Evolutionary conservation across 305 asterid species (phyloP), one percentile per base, ranked within the genome.

Genomic region (Stenogyne calaminthoides): DNA sequence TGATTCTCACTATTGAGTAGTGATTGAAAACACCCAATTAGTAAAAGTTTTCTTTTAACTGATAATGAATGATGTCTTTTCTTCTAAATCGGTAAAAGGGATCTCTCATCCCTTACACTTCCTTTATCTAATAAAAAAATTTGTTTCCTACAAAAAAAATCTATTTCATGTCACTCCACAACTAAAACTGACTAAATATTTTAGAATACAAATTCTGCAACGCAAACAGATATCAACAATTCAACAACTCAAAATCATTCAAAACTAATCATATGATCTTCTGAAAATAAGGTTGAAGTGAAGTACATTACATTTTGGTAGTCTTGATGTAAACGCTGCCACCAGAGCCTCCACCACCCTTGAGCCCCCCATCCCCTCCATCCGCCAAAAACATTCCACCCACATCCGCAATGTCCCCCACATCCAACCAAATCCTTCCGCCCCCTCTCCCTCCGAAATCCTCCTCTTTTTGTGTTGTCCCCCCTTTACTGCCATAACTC

Each of bases 291-390:
- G 68, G 64, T 16, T 63, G 77, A 61, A 75, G 10, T 70, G 46
- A 64, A 76, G 72, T 57, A 75, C 56, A 55, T 82, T 91, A 91
- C 97, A 88, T 91, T 88, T 84, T 87, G 59, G 56, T 73, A 3
- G 96, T 80, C 87, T 85, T 85, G 86, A 91, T 83, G 80, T 76
- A 87, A 77, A 91, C 79, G 81, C 96, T 91, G 73, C 97, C 97
- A 36, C 95, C 97, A 9, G 97, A 89, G 44, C 97, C 97, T 72
- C 96, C 97, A 60, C 97, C 96, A 4, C 97, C 97, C 82, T 86
- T 88, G 67, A 89, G 69, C 56, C 96, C 96, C 6, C 93, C 90
- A 78, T 86, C 90, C 46, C 97, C 97, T 14, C 97, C 97, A 76
- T 88, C 89, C 1, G 97, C 95, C 84, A 86, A 73, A 62, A 91